Conservation (phyloP, 768 basidiomycete genomes). For the Tulasnella sp. region DNA sequence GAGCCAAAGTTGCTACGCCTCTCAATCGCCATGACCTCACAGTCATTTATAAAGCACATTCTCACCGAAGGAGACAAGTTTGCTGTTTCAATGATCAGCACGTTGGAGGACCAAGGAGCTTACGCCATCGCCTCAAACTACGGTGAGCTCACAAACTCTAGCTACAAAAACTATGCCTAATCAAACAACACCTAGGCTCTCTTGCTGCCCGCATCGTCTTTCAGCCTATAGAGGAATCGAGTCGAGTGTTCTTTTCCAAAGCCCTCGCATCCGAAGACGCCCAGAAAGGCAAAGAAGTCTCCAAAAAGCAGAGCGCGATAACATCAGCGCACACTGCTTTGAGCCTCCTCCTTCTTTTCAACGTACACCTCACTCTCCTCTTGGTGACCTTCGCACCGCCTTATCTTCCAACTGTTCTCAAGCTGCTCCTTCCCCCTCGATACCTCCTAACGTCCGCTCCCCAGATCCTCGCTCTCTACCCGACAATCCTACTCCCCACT, state of each 20-base stretch:
- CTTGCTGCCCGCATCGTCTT: conserved; percentile 88
- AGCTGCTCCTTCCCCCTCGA: conserved; percentile 59
- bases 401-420: conserved; percentile 65
- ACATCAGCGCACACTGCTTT: conserved; percentile 40
- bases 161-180: background rate
- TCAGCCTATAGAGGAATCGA: conserved; percentile 92
- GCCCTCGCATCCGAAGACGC: conserved; percentile 38
- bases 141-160: conserved; percentile 46
- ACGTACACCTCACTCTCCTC: conserved; percentile 63
- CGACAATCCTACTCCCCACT: conserved; percentile 77
- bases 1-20: conserved; percentile 52
- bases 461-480: conserved; percentile 68
- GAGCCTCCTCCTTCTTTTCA: conserved; percentile 49
- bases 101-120: conserved; percentile 79
- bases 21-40: conserved; percentile 78
- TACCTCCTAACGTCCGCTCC: conserved; percentile 72
- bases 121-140: conserved; percentile 91
- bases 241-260: conserved; percentile 83
- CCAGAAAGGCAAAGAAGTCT: background rate
- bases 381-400: conserved; percentile 69
- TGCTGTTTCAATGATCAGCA: conserved; percentile 77
- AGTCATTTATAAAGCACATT: conserved; percentile 89
- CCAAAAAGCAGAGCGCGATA: background rate
- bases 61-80: conserved; percentile 95
- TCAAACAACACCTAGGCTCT: conserved; percentile 55